phyloP scores from a whole-genome alignment of 2,329 filamentous ascomycete species.

The Xylaria sp. region DNA sequence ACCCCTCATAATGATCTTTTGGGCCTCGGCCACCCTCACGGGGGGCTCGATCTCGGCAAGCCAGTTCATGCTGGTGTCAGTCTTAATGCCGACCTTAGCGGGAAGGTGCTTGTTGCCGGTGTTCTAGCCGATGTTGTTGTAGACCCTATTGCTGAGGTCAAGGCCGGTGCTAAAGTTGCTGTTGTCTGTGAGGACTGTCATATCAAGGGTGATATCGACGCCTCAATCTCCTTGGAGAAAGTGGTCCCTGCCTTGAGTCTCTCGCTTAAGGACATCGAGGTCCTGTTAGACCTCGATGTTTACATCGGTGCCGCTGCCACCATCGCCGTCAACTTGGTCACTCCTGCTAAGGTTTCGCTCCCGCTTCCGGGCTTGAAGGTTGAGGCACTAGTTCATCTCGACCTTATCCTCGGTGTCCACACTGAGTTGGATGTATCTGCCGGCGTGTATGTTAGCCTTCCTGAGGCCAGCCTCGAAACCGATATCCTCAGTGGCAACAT shows the following conservation, averaged over 20 bases:
- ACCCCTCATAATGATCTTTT: conserved; percentile 23
- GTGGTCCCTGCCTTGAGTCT: conserved; percentile 50
- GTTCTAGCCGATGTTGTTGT: conserved; percentile 41
- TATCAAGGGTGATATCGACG: conserved; percentile 54
- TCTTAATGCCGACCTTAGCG: conserved; percentile 37
- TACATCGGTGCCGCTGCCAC: conserved; percentile 51
- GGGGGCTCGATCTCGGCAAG: conserved; percentile 29
- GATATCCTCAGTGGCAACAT: conserved; percentile 52
- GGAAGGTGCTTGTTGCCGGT: conserved; percentile 36
- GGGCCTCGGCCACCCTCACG: background rate
- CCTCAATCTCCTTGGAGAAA: conserved; percentile 50
- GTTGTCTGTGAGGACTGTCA: conserved; percentile 56
- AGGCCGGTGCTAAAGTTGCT: conserved; percentile 37
- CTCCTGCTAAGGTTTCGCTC: conserved; percentile 51
- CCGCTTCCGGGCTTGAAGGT: conserved; percentile 50
- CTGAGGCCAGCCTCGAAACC: conserved; percentile 51
- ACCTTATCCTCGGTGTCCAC: conserved; percentile 57
- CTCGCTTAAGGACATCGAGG: conserved; percentile 55
- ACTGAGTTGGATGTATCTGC: conserved; percentile 56
- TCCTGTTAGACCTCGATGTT: conserved; percentile 57
- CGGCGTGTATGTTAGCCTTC: conserved; percentile 58
- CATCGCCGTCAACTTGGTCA: conserved; percentile 58
- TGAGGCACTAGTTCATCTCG: conserved; percentile 55
- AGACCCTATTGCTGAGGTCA: conserved; percentile 45
- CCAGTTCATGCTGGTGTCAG: conserved; percentile 34